These are phyloP conservation scores for Xylariaceae sp. DNA, from an alignment of 2,329 filamentous ascomycete species.

Conservation along the genomic window DNA sequence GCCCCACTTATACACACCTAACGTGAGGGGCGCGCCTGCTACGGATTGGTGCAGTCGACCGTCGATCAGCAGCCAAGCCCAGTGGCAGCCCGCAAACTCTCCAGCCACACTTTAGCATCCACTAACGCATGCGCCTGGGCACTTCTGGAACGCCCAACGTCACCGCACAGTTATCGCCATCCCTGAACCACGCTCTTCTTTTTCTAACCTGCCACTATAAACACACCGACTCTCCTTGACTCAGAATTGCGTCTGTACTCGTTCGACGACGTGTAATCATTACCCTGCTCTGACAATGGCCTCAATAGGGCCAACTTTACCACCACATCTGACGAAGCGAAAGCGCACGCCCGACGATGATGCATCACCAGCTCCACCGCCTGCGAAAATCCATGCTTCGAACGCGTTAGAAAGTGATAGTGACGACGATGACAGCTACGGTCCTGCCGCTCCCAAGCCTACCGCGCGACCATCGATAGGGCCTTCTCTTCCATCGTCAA, in stretches of 20 bases:
- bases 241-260: background rate
- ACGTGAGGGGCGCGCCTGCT: too few species aligned
- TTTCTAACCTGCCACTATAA: background rate
- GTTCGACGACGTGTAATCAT: background rate
- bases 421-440: constrained; percentile 23
- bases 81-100: background rate
- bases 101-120: background rate
- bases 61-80: background rate
- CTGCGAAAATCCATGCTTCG: constrained; percentile 40
- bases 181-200: background rate
- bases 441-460: constrained; percentile 17
- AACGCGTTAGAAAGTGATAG: constrained; percentile 30
- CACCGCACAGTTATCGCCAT: background rate
- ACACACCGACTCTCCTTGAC: background rate
- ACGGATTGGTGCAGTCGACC: background rate
- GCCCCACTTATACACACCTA: too few species aligned
- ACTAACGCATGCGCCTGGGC: background rate
- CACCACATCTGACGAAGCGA: constrained; percentile 60
- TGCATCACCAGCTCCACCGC: constrained; percentile 36
- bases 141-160: background rate
- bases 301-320: constrained; percentile 64
- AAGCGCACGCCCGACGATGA: constrained; percentile 49
- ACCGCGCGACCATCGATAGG: constrained; percentile 6
- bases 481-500: constrained; percentile 11
- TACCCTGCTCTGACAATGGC: constrained; percentile 45